These are phyloP conservation scores for Talaromyces sp. DNA, from an alignment of 2,329 filamentous ascomycete genomes.

Conservation along the genomic window DNA sequence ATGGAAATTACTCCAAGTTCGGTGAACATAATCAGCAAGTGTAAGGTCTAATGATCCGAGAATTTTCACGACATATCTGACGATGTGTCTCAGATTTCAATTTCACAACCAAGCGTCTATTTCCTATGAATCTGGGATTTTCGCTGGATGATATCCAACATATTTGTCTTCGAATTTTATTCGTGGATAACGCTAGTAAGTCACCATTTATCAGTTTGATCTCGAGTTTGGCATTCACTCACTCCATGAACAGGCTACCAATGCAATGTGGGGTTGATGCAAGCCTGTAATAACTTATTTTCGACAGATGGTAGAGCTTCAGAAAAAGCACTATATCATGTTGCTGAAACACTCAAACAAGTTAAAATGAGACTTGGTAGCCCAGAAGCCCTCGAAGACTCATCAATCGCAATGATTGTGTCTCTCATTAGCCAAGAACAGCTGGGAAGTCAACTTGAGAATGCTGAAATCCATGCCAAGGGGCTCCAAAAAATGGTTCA, in stretches of 20 bases:
- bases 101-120: constrained; percentile 5
- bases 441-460: constrained; percentile 2
- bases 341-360: constrained; percentile 10
- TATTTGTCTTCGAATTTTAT: constrained; percentile 7
- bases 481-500: constrained; percentile 11
- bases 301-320: constrained; percentile 1
- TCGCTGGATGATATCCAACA: constrained; percentile 11
- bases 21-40: constrained; percentile 8
- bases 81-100: not conserved
- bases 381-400: constrained; percentile 12
- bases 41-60: not conserved
- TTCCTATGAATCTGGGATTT: constrained; percentile 5
- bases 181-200: constrained; percentile 12
- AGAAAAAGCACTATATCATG: constrained; percentile 10
- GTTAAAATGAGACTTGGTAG: constrained; percentile 9
- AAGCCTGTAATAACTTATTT: constrained; percentile 15
- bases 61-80: not conserved
- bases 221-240: no score
- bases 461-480: constrained; percentile 6
- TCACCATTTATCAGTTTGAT: no score
- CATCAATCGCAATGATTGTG: constrained; percentile 10
- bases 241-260: constrained; percentile 3
- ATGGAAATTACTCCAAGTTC: constrained; percentile 6
- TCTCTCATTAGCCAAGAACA: constrained; percentile 14
- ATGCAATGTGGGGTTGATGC: constrained; percentile 12